Percentiles rank a stretch among this genome's conserved stretches.
These are phyloP conservation scores for Monilinia laxa DNA, from an alignment of 2,329 filamentous ascomycete genomes.

Conservation along the genomic window DNA sequence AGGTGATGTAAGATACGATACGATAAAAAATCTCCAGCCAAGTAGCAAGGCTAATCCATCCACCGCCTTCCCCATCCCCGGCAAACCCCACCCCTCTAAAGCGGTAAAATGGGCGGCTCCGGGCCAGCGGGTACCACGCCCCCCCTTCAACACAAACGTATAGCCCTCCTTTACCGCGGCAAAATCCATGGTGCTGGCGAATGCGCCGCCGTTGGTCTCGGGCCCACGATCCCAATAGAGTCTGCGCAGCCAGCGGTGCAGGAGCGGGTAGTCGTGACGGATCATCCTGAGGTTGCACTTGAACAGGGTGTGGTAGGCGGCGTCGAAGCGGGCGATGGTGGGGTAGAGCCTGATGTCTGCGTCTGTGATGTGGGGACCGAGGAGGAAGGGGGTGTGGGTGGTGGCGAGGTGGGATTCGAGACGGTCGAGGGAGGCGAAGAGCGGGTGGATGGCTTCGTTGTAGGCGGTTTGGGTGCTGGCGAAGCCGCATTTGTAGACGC, in stretches of 20 bases:
- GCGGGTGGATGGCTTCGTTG: constrained; percentile 63
- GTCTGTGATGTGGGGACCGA: constrained; percentile 65
- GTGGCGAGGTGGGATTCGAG: constrained; percentile 65
- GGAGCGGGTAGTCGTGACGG: constrained; percentile 60
- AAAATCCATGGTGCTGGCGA: constrained; percentile 43
- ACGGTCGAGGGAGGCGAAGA: constrained; percentile 75
- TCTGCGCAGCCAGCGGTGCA: constrained; percentile 56
- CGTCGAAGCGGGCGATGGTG: constrained; percentile 58
- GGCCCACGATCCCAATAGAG: constrained; percentile 61
- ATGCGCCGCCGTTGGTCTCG: constrained; percentile 37
- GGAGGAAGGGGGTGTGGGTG: constrained; percentile 48
- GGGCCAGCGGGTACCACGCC: background rate
- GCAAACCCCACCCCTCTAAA: background rate
- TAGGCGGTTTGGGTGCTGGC: constrained; percentile 80
- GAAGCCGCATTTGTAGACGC: constrained; percentile 74
- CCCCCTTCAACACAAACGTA: background rate
- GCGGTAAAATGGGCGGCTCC: background rate
- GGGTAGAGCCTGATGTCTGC: constrained; percentile 52
- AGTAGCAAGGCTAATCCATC: too few species aligned
- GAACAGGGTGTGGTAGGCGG: constrained; percentile 65
- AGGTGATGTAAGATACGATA: too few species aligned
- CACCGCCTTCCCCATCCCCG: too few species aligned
- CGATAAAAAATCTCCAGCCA: too few species aligned
- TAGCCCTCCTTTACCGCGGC: background rate
- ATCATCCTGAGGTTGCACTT: constrained; percentile 64